Base-by-base conservation (phyloP, 768 basidiomycete species). In the Ramaria sp. region DNA sequence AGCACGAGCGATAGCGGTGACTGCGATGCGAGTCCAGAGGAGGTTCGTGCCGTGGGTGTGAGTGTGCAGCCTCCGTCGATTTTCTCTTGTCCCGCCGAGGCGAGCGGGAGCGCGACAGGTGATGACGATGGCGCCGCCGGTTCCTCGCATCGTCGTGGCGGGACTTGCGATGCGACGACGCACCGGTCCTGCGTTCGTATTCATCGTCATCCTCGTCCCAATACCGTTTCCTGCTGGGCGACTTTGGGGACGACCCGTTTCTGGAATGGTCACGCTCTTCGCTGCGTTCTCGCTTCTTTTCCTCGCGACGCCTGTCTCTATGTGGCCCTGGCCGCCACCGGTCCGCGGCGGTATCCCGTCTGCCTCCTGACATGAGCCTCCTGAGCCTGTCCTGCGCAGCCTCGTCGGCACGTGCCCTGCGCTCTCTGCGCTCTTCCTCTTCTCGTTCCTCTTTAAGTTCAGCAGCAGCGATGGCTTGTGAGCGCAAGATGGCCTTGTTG, bases 381-480 rank as follows among this genome's bases (percentile, higher is more conserved):
- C 77, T 66, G 57, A 77, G 74, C 66, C 83, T 83, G 2, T 85
- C 88, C 39, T 77, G 78, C 4, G 71, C 77, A 28, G 88, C 88
- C 66, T 91, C 89, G 63, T 85, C 78, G 0, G 88, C 88, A 2
- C 89, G 73, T 1, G 74, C 74, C 54, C 75, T 70, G 34, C 85
- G 69, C 60, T 60, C 59, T 28, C 59, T 48, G 42, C 62, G 24
- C 24, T 62, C 58, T 50, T 60, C 48, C 37, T 58, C 60, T 44
- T 59, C 61, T 34, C 56, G 56, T 49, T 60, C 57, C 48, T 62
- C 56, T 60, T 58, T 57, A 30, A 56, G 57, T 42, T 60, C 48
- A 28, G 56, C 50, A 2, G 68, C 67, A 3, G 64, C 63, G 9
- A 64, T 52, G 24, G 66, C 66, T 54, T 73, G 71, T 20, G 61